Evolutionary conservation across 768 basidiomycete genomes (phyloP), one percentile per base, ranked within the genome.

Genomic region (Sporobolomyces pararoseus): DNA sequence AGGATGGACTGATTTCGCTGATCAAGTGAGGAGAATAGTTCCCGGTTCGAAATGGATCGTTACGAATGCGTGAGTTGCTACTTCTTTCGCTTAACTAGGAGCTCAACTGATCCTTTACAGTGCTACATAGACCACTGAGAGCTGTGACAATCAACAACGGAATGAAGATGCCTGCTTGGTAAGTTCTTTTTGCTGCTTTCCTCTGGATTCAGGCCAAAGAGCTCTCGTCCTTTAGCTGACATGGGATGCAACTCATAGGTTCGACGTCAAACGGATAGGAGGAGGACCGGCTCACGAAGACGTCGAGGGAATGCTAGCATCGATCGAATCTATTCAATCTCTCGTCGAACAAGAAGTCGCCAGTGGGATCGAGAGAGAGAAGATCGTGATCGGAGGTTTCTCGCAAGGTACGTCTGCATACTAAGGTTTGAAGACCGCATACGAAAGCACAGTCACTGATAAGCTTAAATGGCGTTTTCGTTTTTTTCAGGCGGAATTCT

Each of bases 331-430:
- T 37, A 82, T 95, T 74, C 87, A 87, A 75, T 81, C 84, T 66
- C 81, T 94, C 74, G 87, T 97, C 76, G 82, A 85, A 27, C 82
- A 83, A 4, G 93, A 96, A 79, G 82, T 93, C 25, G 85, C 86
- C 54, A 82, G 82, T 19, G 89, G 89, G 39, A 85, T 88, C 61
- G 83, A 86, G 7, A 80, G 87, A 34, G 82, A 83, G 23, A 62
- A 25, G 27, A 50, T 69, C 31, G 39, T 69, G 5, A 37, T 69
- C n/a, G 68, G 68, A 13, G 68, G 68, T 50, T 69, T 69, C 47
- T 57, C 46, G 23, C 61, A 63, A 51, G 60, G 60, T 62, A 10
- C 39, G 39, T 42, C 39, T 42, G 39, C 39, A 42, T 9, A 42
- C 9, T 42, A 42, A 9, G 39, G 39, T 9, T 17, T 42, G 39